These are phyloP conservation scores for Fagus sylvatica DNA, from an alignment of 306 rosid species.

Conservation along the genomic window DNA sequence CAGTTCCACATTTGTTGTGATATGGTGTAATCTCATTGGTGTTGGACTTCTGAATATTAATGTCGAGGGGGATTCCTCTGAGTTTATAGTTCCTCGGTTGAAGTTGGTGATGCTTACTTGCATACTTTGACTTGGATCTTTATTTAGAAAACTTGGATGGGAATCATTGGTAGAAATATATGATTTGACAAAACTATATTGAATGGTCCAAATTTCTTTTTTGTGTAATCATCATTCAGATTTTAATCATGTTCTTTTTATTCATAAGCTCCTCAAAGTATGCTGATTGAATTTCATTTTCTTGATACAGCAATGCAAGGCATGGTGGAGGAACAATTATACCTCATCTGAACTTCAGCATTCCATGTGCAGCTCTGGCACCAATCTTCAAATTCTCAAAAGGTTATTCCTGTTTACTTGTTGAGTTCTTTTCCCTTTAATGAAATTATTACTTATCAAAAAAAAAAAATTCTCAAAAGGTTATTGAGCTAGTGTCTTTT, in stretches of 20 bases:
- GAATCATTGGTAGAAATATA: not conserved
- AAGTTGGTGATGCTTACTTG: not conserved
- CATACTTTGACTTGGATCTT: not conserved
- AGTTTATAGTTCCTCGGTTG: not conserved
- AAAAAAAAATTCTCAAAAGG: constrained; percentile 34
- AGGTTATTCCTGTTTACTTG: constrained; percentile 38
- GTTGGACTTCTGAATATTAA: not conserved
- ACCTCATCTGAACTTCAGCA: constrained; percentile 94
- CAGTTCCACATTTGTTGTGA: not conserved
- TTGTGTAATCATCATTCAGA: not conserved
- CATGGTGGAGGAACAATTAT: constrained; percentile 83
- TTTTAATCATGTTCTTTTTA: not conserved
- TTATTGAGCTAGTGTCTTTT: constrained; percentile 17
- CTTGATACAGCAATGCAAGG: constrained; percentile 79
- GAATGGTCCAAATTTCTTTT: not conserved
- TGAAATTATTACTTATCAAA: too few relatives aligned
- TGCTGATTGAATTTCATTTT: constrained; percentile 35
- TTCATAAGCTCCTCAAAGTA: constrained; percentile 8
- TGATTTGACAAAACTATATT: not conserved
- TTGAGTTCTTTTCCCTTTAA: too few relatives aligned
- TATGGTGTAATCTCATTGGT: not conserved
- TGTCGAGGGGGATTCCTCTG: not conserved
- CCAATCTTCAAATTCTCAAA: constrained; percentile 69
- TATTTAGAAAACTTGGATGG: not conserved
- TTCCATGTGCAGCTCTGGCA: constrained; percentile 75